These are phyloP conservation scores for Trypanosoma congolense DNA, from an alignment of 208 protist species.

Conservation along the genomic window DNA sequence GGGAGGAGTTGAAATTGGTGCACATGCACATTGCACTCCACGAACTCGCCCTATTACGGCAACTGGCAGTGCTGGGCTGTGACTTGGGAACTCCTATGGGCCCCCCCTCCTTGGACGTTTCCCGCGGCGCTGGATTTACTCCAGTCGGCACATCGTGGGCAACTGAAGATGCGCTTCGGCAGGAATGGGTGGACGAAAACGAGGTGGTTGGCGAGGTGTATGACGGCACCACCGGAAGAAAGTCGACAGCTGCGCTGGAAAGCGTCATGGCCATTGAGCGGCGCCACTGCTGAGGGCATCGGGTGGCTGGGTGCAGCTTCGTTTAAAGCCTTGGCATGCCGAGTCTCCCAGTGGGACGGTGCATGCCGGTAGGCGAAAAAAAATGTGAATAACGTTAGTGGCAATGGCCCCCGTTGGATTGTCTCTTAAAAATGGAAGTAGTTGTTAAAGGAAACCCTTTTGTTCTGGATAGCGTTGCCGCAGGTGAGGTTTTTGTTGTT, in stretches of 20 bases:
- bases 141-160: constrained; percentile 1
- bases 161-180: constrained; percentile 19
- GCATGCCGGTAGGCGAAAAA: too few species aligned
- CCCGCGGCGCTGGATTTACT: neutral
- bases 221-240: constrained; percentile 3
- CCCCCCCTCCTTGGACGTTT: neutral
- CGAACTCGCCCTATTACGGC: constrained; percentile 43
- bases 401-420: too few species aligned
- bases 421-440: neutral
- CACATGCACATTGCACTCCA: constrained; percentile 59
- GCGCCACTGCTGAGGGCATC: neutral
- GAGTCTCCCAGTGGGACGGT: too few species aligned
- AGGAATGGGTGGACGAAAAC: constrained; percentile 21
- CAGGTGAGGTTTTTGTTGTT: neutral
- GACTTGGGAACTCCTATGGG: neutral
- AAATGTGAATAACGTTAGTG: too few species aligned
- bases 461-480: neutral
- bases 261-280: constrained; percentile 23
- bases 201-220: constrained; percentile 1
- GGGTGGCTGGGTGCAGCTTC: neutral
- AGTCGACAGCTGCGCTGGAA: constrained; percentile 6
- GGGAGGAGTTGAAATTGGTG: constrained; percentile 36
- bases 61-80: constrained; percentile 9
- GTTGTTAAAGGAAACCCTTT: neutral
- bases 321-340: too few species aligned